Conservation (phyloP, 495 filamentous ascomycete genomes). For the Podospora pseudoanserina region DNA sequence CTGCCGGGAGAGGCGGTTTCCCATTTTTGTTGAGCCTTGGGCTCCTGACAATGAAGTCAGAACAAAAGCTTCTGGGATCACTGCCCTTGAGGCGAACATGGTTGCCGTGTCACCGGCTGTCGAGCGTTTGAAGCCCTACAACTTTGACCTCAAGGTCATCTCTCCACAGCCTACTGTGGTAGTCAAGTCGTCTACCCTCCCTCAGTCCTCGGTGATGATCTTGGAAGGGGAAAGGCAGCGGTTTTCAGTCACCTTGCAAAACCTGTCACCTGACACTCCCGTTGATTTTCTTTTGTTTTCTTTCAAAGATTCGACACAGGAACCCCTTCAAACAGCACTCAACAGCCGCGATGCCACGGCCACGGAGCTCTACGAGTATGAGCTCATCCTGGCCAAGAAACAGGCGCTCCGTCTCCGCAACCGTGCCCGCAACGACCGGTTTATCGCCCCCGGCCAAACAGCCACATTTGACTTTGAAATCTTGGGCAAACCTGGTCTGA, state of each 20-base stretch:
- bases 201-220: conserved; percentile 86
- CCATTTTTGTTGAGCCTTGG: conserved; percentile 76
- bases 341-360: conserved; percentile 70
- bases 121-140: conserved; percentile 42
- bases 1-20: conserved; percentile 77
- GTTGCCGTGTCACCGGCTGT: conserved; percentile 31
- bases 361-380: conserved; percentile 78
- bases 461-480: conserved; percentile 79
- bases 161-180: conserved; percentile 70
- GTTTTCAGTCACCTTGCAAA: conserved; percentile 78
- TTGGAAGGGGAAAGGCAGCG: conserved; percentile 77
- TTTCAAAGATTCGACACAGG: conserved; percentile 83
- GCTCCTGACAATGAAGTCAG: conserved; percentile 65
- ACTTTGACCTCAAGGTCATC: conserved; percentile 66
- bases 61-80: conserved; percentile 67
- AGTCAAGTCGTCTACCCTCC: conserved; percentile 70
- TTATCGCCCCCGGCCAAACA: conserved; percentile 65
- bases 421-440: conserved; percentile 48
- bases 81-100: conserved; percentile 49
- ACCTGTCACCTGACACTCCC: conserved; percentile 63
- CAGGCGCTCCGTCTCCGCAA: conserved; percentile 66
- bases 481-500: conserved; percentile 77
- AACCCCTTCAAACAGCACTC: conserved; percentile 68
- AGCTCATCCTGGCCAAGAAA: conserved; percentile 69
- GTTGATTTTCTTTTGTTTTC: conserved; percentile 84